phyloP scores from a whole-genome alignment of 2,329 filamentous ascomycete genomes.

The Stromatinia cepivora region DNA sequence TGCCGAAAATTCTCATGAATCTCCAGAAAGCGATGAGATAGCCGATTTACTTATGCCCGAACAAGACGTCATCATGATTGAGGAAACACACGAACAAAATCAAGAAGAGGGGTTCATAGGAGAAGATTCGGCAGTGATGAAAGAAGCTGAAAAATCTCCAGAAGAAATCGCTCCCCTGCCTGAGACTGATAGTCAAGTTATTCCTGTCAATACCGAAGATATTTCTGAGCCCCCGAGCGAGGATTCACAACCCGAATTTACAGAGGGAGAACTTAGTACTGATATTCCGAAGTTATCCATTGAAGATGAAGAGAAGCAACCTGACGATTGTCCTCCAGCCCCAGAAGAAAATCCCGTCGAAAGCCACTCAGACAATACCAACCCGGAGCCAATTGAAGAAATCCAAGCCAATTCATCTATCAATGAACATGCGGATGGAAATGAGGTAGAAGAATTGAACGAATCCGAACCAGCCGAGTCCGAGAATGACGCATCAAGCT shows the following conservation, averaged over 20 bases:
- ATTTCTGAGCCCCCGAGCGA: not conserved
- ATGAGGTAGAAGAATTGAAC: not conserved
- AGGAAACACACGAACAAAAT: not conserved
- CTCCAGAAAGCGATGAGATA: not conserved
- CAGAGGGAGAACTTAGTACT: not conserved
- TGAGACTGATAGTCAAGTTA: not conserved
- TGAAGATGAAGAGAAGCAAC: not conserved
- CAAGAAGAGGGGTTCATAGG: not conserved
- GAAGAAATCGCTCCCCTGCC: not conserved
- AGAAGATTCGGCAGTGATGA: not conserved
- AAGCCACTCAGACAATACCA: not conserved
- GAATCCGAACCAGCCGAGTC: not conserved
- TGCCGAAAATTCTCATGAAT: not conserved
- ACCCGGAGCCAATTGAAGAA: not conserved
- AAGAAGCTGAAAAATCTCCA: not conserved
- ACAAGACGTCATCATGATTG: not conserved
- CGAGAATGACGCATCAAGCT: not conserved
- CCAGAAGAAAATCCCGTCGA: not conserved
- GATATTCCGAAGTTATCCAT: not conserved
- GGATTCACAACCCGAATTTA: not conserved
- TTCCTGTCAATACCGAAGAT: not conserved
- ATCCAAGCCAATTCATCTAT: not conserved
- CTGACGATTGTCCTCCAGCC: not conserved
- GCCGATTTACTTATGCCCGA: slow-evolving; percentile 17
- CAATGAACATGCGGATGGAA: not conserved